phyloP scores from a whole-genome alignment of 768 basidiomycete genomes.

The Podaxis rugospora region DNA sequence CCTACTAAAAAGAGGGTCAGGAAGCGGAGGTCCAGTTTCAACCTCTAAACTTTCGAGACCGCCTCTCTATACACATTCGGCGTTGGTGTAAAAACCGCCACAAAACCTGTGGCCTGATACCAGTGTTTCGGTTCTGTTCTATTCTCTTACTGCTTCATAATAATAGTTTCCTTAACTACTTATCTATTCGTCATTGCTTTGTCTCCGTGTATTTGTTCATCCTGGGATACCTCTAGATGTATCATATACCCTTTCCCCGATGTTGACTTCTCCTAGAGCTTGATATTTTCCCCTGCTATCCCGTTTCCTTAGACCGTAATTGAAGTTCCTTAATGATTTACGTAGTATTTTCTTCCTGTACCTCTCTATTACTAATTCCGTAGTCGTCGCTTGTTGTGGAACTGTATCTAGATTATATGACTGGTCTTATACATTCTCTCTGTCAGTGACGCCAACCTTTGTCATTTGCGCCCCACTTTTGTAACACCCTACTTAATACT shows the following conservation, averaged over 20 bases:
- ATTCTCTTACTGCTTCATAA: neutral
- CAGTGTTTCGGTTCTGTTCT: neutral
- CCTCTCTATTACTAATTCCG: neutral
- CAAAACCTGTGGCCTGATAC: neutral
- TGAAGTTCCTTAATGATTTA: neutral
- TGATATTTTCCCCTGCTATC: neutral
- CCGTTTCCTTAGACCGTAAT: neutral
- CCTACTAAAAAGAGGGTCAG: neutral
- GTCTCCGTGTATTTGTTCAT: neutral
- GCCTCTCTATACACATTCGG: neutral
- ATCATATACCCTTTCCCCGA: neutral
- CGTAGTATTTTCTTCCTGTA: neutral
- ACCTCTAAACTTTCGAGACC: neutral
- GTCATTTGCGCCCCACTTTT: neutral
- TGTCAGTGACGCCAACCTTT: neutral
- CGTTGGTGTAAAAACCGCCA: neutral
- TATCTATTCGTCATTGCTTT: neutral
- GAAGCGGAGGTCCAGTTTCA: slow-evolving; percentile 4
- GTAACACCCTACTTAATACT: neutral
- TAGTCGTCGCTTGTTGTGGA: neutral
- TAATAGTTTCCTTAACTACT: neutral
- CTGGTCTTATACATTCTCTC: neutral
- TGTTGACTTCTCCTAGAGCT: neutral
- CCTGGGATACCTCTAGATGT: neutral
- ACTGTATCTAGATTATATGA: neutral